phyloP scores from a whole-genome alignment of 768 basidiomycete species.

The Kwoniella europaea region DNA sequence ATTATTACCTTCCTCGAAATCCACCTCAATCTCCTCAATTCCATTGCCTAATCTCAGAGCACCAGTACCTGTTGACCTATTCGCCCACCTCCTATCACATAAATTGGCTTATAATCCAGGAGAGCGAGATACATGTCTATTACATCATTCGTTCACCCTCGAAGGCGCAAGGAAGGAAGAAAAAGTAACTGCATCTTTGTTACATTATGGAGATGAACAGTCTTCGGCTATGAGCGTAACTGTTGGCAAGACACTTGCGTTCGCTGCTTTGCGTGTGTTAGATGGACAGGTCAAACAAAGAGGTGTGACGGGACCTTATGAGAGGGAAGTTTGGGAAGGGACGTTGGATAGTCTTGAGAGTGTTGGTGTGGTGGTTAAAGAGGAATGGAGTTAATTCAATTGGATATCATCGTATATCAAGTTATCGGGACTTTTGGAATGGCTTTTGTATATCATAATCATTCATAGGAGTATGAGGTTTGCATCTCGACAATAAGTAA shows the following conservation, averaged over 20 bases:
- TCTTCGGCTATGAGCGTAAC: constrained; percentile 88
- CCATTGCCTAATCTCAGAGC: constrained; percentile 23
- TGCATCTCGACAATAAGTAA: background rate
- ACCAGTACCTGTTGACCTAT: constrained; percentile 66
- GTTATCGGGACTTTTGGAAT: too few relatives aligned
- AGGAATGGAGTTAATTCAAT: constrained; percentile 36
- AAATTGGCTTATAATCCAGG: constrained; percentile 70
- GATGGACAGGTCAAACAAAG: constrained; percentile 65
- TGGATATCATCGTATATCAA: too few relatives aligned
- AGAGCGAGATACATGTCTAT: constrained; percentile 85
- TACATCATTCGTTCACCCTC: constrained; percentile 80
- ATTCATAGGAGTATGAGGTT: too few relatives aligned
- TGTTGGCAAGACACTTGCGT: constrained; percentile 84
- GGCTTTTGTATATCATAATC: too few relatives aligned
- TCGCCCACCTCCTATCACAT: constrained; percentile 73
- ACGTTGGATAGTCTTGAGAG: constrained; percentile 69
- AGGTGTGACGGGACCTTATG: constrained; percentile 74
- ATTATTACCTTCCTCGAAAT: constrained; percentile 12
- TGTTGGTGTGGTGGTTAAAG: constrained; percentile 57
- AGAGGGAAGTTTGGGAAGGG: constrained; percentile 66
- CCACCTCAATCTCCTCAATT: constrained; percentile 21
- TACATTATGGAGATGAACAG: constrained; percentile 66
- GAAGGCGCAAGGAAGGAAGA: constrained; percentile 33
- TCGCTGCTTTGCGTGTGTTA: constrained; percentile 73
- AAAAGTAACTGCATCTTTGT: constrained; percentile 71